These are phyloP conservation scores for Aspergillus niger DNA, from an alignment of 2,329 filamentous ascomycete genomes.

Conservation along the genomic window DNA sequence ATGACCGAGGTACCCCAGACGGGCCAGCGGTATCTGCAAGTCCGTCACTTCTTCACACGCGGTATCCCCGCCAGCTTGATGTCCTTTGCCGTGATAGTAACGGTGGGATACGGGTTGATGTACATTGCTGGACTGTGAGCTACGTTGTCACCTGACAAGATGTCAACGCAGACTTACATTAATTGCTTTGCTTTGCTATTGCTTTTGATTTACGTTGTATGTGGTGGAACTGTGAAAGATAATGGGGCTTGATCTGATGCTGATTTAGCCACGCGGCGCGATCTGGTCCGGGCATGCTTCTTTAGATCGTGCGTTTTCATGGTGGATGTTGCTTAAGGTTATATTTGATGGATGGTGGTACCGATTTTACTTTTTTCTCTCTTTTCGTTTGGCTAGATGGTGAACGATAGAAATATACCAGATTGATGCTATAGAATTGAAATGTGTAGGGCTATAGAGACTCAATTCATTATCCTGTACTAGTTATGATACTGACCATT, in stretches of 20 bases:
- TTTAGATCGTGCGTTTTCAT: background rate
- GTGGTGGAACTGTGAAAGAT: background rate
- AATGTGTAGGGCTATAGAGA: background rate
- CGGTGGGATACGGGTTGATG: constrained; percentile 90
- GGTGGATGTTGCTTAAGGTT: background rate
- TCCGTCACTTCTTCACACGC: constrained; percentile 92
- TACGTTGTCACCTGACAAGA: too few relatives aligned
- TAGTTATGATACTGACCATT: background rate
- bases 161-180: background rate
- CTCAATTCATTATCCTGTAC: background rate
- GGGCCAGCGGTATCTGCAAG: constrained; percentile 85
- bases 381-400: background rate
- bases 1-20: constrained; percentile 97
- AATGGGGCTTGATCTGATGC: background rate
- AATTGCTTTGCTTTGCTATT: background rate
- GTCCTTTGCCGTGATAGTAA: constrained; percentile 78
- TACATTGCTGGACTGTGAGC: constrained; percentile 65
- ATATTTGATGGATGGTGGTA: background rate
- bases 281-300: too few relatives aligned
- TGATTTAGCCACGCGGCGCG: background rate
- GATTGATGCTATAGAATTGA: background rate
- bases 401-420: background rate
- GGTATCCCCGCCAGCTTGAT: constrained; percentile 85
- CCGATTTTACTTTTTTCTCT: too few relatives aligned
- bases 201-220: background rate